phyloP scores from a whole-genome alignment of 306 rosid species.

The Datisca glomerata region DNA sequence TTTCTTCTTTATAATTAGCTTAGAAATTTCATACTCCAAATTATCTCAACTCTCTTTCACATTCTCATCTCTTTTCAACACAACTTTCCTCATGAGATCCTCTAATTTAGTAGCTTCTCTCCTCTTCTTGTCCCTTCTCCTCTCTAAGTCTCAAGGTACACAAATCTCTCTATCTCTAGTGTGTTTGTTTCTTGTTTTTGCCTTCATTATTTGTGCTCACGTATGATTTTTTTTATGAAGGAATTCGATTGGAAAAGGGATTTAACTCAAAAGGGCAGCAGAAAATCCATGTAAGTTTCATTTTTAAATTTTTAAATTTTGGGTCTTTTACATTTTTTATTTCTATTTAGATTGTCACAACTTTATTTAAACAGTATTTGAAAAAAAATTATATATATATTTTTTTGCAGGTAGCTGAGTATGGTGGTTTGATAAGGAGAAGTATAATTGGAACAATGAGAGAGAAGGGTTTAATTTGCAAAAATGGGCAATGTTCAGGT shows the following conservation, averaged over 20 bases:
- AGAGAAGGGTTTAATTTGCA: too few species aligned
- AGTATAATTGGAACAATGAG: too few species aligned
- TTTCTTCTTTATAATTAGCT: neutral
- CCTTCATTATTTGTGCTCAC: neutral
- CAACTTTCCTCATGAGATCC: conserved; percentile 31
- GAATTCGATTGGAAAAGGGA: conserved; percentile 52
- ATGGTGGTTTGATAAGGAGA: too few species aligned
- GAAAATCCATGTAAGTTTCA: conserved; percentile 30
- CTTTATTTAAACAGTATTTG: too few species aligned
- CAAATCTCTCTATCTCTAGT: conserved; percentile 2
- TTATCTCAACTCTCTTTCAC: too few species aligned
- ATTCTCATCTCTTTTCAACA: conserved; percentile 5
- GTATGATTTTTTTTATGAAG: conserved; percentile 22
- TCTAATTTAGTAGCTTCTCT: conserved; percentile 34
- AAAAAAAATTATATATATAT: too few species aligned
- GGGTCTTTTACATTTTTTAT: neutral
- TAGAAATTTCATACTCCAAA: neutral
- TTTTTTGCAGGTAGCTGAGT: conserved; percentile 23
- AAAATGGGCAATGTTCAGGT: conserved; percentile 51
- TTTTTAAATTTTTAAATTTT: conserved; percentile 5
- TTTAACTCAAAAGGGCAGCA: conserved; percentile 15
- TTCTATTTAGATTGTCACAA: neutral
- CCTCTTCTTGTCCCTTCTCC: conserved; percentile 39
- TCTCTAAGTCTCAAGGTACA: conserved; percentile 51
- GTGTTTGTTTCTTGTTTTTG: neutral